Evolutionary conservation across 805 yeast genomes (phyloP), one percentile per base, ranked within the genome.

Genomic region (Myxozyma kluyveri): DNA sequence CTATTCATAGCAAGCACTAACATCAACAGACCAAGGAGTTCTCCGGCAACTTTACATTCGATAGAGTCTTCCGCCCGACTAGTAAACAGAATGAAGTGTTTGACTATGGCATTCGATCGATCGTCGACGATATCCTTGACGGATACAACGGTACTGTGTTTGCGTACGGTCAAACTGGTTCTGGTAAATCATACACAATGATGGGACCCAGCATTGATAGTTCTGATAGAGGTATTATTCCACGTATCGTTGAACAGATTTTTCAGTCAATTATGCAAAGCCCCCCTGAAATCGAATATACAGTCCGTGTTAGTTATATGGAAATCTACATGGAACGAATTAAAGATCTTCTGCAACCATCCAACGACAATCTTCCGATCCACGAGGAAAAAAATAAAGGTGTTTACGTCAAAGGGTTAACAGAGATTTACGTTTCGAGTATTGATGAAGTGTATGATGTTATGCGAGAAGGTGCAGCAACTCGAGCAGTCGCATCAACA

Each of bases 281-380:
- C 3, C 67, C 72, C n/a, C 56, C 69, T 3, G 79, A 80, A 17
- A 72, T 78, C 7, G 89, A 86, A 60, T 83, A 77, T 62, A 79
- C 80, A 0, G 82, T 88, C 9, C 78, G 81, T 3, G 83, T 86
- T 0, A 81, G 88, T 12, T 83, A 81, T 58, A 75, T 87, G 82
- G 96, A 90, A 63, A 81, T 90, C 10, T 85, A 86, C 67, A 78
- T 85, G 75, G 96, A 90, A 57, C 79, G 77, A 40, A 77, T 89
- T 37, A 72, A 77, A 56, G 97, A 90, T 66, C 71, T 89, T 49
- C 70, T 90, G 31, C 74, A 72, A n/a, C 72, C 59, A 9, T 56
- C 61, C 10, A 60, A 66, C 19, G 59, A 62, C 57, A 70, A 75
- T 60, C 72, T 78, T 56, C 63, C 78, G 18, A 80, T 86, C 27